phyloP scores from a whole-genome alignment of 2,329 filamentous ascomycete species.

The Fusarium agapanthi region DNA sequence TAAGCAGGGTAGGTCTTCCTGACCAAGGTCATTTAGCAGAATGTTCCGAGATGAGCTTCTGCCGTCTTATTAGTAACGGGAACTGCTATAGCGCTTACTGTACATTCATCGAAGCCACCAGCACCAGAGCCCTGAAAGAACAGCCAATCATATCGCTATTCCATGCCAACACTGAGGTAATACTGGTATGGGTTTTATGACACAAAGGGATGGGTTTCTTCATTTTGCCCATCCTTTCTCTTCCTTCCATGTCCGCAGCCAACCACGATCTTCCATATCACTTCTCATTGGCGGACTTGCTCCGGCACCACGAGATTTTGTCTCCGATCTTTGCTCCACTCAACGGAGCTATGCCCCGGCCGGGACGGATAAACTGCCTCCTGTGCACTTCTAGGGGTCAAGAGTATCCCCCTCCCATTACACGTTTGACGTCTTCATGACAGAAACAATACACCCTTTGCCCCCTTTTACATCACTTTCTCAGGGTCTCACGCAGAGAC shows the following conservation, averaged over 20 bases:
- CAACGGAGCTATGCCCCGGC: not conserved
- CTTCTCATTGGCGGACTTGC: slow-evolving; percentile 11
- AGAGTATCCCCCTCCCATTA: not conserved
- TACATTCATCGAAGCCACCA: not conserved
- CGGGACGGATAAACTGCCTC: slow-evolving; percentile 2
- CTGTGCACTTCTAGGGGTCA: not conserved
- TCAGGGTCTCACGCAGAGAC: slow-evolving; percentile 21
- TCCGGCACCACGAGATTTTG: slow-evolving; percentile 3
- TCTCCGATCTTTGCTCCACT: not conserved
- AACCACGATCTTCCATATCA: not conserved
- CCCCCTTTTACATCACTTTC: slow-evolving; percentile 4
- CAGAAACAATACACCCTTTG: not conserved
- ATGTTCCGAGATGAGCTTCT: not conserved
- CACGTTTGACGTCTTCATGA: slow-evolving; percentile 19
- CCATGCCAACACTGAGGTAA: not conserved
- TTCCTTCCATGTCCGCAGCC: not conserved
- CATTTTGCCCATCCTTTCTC: not conserved
- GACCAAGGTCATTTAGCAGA: not conserved
- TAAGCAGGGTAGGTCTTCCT: too few species aligned
- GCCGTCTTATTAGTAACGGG: not conserved
- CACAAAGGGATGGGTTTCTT: not conserved
- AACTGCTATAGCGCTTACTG: not conserved
- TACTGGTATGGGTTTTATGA: not conserved
- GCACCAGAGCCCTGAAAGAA: not conserved
- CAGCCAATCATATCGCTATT: not conserved